Percentiles rank a stretch among this genome's conserved stretches.
Conservation (phyloP, 192 early-diverging fungal species). For the Diversispora epigaea region DNA sequence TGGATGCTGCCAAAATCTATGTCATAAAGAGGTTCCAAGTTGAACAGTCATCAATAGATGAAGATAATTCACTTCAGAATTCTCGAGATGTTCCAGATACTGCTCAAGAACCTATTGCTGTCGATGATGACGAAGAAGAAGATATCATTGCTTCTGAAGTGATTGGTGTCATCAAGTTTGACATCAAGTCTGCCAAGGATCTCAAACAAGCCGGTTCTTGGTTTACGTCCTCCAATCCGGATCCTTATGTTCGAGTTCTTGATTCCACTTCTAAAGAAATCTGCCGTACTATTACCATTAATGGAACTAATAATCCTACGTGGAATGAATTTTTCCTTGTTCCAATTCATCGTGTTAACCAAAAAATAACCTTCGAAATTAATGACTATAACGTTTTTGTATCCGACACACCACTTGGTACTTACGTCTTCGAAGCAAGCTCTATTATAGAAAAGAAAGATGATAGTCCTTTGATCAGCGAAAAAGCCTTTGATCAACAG, state of each 20-base stretch:
- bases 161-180: constrained; percentile 12
- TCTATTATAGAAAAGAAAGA: background rate
- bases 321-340: constrained; percentile 24
- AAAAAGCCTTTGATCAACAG: background rate
- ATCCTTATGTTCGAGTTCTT: constrained; percentile 26
- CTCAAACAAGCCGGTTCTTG: background rate
- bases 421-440: background rate
- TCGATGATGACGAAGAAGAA: no score
- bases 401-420: constrained; percentile 6
- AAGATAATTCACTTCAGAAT: constrained; percentile 7
- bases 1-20: constrained; percentile 7
- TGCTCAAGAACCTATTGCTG: no score
- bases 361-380: constrained; percentile 24
- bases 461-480: background rate
- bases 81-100: background rate
- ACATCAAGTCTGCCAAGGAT: background rate
- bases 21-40: constrained; percentile 23
- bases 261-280: constrained; percentile 14
- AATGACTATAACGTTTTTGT: constrained; percentile 12
- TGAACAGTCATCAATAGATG: background rate
- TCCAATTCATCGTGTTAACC: background rate
- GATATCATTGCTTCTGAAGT: background rate
- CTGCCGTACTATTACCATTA: background rate
- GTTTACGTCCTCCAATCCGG: background rate
- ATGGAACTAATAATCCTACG: background rate